These are phyloP conservation scores for Suillus discolor DNA, from an alignment of 768 basidiomycete genomes.

Conservation along the genomic window DNA sequence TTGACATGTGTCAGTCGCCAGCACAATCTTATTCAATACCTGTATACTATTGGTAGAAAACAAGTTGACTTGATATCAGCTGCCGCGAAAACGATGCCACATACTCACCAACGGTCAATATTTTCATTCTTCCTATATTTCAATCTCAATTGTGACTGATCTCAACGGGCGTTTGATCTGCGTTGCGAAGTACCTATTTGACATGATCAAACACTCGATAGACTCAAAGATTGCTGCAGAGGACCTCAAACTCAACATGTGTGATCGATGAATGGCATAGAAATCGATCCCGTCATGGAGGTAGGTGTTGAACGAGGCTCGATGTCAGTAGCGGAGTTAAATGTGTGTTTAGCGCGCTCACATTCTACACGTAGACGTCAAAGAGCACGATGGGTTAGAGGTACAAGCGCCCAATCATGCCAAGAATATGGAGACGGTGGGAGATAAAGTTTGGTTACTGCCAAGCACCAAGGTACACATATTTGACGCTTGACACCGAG, in stretches of 20 bases:
- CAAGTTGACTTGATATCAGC: conserved; percentile 25
- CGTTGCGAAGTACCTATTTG: conserved; percentile 97
- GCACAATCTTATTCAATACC: conserved; percentile 36
- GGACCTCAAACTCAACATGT: conserved; percentile 95
- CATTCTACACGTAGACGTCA: conserved; percentile 97
- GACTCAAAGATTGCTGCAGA: conserved; percentile 90
- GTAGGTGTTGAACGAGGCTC: conserved; percentile 79
- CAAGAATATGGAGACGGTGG: not conserved
- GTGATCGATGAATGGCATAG: conserved; percentile 86
- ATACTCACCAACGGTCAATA: not conserved
- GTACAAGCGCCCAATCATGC: conserved; percentile 28
- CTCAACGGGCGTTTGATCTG: conserved; percentile 68
- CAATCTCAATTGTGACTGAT: conserved; percentile 98
- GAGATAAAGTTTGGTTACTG: not conserved
- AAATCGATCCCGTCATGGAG: conserved; percentile 98
- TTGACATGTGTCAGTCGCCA: not conserved
- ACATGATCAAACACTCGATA: conserved; percentile 91
- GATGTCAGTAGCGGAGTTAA: conserved; percentile 94
- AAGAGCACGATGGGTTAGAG: conserved; percentile 88
- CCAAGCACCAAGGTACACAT: not conserved
- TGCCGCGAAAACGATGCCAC: too few relatives aligned
- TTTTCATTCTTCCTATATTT: conserved; percentile 85
- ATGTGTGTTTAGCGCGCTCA: conserved; percentile 98
- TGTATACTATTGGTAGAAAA: conserved; percentile 89
- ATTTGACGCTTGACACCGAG: not conserved